These are phyloP conservation scores for Breynia disticha DNA, from an alignment of 441 rosid species.

Conservation along the genomic window DNA sequence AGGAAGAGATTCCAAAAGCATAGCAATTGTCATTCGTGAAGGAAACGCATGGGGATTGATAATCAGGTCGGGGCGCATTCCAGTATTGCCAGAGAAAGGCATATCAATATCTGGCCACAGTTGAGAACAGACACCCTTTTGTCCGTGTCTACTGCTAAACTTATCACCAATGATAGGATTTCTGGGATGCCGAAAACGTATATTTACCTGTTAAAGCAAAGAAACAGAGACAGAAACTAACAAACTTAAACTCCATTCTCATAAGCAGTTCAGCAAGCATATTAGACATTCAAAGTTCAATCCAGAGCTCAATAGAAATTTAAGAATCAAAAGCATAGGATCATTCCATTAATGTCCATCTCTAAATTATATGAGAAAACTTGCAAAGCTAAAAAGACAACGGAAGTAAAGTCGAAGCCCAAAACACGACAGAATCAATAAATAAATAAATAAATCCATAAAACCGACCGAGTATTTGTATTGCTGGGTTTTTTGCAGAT, in stretches of 20 bases:
- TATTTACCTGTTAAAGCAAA: slow-evolving; percentile 49
- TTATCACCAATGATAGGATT: slow-evolving; percentile 94
- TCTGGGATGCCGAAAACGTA: slow-evolving; percentile 88
- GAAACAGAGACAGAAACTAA: slow-evolving; percentile 4
- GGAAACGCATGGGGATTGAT: slow-evolving; percentile 99
- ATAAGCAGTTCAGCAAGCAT: background rate
- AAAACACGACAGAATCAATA: too few species aligned
- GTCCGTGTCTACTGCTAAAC: slow-evolving; percentile 98
- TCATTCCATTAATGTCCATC: too few species aligned
- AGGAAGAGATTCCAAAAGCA: slow-evolving; percentile 95
- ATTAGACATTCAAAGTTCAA: background rate
- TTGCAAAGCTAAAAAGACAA: too few species aligned
- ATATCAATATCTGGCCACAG: slow-evolving; percentile 94
- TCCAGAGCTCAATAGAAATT: too few species aligned
- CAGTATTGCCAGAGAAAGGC: slow-evolving; percentile 93
- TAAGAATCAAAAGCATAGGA: too few species aligned
- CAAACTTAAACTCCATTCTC: background rate
- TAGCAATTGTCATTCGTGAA: slow-evolving; percentile 95
- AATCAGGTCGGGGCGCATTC: slow-evolving; percentile 98
- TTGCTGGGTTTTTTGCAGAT: too few species aligned
- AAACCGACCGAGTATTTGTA: too few species aligned
- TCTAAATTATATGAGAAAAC: too few species aligned
- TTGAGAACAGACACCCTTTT: slow-evolving; percentile 98
- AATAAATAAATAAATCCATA: too few species aligned
- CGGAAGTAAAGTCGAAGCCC: too few species aligned